Conservation (phyloP, 768 basidiomycete genomes). For the Rhodotorula toruloides region DNA sequence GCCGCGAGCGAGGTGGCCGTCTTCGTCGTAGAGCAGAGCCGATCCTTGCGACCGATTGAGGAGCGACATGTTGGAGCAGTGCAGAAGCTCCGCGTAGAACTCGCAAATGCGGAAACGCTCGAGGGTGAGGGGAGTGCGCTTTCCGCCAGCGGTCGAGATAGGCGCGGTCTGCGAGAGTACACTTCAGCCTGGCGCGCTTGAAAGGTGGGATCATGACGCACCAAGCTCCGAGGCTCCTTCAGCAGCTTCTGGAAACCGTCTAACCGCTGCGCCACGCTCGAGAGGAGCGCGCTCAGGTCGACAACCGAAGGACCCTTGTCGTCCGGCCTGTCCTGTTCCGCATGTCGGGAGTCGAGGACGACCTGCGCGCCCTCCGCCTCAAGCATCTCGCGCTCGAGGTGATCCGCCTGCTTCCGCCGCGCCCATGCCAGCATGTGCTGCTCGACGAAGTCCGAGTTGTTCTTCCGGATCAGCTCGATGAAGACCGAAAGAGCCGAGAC, state of each 20-base stretch:
- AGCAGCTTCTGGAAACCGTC: constrained; percentile 66
- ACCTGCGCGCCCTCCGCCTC: constrained; percentile 77
- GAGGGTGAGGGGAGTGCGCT: constrained; percentile 73
- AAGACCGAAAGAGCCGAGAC: constrained; percentile 79
- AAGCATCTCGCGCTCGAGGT: constrained; percentile 61
- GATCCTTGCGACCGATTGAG: constrained; percentile 71
- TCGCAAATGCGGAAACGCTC: constrained; percentile 96
- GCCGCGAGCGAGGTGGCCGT: constrained; percentile 84
- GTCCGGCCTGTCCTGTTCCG: constrained; percentile 19
- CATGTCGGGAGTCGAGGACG: constrained; percentile 50
- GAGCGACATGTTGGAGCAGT: constrained; percentile 96
- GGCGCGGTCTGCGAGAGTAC: constrained; percentile 49
- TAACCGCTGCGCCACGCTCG: constrained; percentile 64
- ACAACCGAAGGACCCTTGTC: constrained; percentile 55
- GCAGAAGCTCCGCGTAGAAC: constrained; percentile 89
- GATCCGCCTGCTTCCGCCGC: constrained; percentile 48
- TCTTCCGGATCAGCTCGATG: constrained; percentile 58
- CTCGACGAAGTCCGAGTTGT: constrained; percentile 90
- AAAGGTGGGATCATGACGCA: constrained; percentile 49
- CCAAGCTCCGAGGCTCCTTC: constrained; percentile 67
- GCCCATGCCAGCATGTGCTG: constrained; percentile 54
- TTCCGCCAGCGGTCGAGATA: constrained; percentile 67
- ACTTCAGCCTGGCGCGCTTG: neutral
- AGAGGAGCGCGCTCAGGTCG: constrained; percentile 75
- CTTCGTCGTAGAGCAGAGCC: constrained; percentile 62